These are phyloP conservation scores for Pholiota microspora DNA, from an alignment of 768 basidiomycete species.

Conservation along the genomic window DNA sequence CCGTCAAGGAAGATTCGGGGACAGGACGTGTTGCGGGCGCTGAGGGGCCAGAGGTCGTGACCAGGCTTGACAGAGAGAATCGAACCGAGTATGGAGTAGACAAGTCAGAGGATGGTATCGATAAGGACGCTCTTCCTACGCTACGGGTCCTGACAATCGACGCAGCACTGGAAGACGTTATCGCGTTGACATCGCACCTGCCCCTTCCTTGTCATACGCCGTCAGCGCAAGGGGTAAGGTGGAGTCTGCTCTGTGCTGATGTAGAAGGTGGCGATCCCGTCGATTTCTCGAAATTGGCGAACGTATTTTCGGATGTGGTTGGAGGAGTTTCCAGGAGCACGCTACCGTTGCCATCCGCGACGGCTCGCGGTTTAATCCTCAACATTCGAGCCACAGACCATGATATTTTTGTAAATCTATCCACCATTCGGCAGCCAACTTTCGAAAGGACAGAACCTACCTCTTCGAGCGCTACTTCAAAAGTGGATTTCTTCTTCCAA, in stretches of 20 bases:
- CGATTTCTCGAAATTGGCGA: neutral
- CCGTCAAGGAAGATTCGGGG: neutral
- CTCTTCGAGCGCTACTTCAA: no score
- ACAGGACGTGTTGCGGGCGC: neutral
- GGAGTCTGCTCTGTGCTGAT: constrained; percentile 1
- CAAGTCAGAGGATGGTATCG: no score
- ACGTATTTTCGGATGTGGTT: neutral
- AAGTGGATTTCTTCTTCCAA: no score
- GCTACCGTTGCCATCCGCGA: neutral
- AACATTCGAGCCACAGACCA: neutral
- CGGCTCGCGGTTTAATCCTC: neutral
- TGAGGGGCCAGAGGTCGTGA: neutral
- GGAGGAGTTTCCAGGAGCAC: neutral
- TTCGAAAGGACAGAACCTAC: no score
- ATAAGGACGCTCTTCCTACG: neutral
- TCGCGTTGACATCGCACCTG: neutral
- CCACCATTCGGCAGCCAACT: no score
- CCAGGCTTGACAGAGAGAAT: neutral
- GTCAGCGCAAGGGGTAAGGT: neutral
- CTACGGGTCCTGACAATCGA: neutral
- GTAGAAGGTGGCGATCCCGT: neutral
- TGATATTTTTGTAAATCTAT: no score
- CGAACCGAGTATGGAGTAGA: no score
- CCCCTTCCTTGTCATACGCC: neutral
- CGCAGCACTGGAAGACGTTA: constrained; percentile 4